A percentile compares a stretch with the other conserved stretches of the same genome.
phyloP scores from a whole-genome alignment of 2,329 filamentous ascomycete species.

The Exserohilum turcica region DNA sequence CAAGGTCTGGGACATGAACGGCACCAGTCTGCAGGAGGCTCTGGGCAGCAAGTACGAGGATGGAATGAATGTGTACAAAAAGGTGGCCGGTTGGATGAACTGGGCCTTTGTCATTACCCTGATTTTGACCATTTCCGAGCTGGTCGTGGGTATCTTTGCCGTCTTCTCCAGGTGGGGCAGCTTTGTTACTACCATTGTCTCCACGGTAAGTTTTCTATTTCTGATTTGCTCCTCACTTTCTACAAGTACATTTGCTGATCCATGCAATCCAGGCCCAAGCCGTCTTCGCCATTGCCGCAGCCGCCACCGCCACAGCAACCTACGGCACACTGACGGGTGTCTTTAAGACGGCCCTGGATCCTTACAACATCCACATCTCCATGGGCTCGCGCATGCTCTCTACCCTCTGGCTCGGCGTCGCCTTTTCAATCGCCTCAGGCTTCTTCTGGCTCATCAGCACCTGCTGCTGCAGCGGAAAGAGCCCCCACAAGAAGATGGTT shows the following conservation, averaged over 20 bases:
- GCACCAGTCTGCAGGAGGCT: constrained; percentile 54
- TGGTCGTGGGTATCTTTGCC: constrained; percentile 79
- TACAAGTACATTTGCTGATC: constrained; percentile 32
- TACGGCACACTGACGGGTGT: constrained; percentile 71
- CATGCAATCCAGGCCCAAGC: constrained; percentile 51
- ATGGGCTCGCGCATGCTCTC: constrained; percentile 74
- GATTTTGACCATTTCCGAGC: constrained; percentile 69
- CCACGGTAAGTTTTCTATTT: constrained; percentile 60
- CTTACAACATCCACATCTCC: constrained; percentile 70
- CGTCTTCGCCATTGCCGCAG: constrained; percentile 67
- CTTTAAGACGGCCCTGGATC: constrained; percentile 68
- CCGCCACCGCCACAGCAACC: constrained; percentile 75
- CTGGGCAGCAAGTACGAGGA: constrained; percentile 70
- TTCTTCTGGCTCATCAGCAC: constrained; percentile 91
- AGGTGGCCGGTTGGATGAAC: constrained; percentile 80
- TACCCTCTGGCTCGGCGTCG: constrained; percentile 78
- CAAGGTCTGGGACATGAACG: constrained; percentile 67
- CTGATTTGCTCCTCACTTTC: constrained; percentile 36
- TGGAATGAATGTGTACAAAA: constrained; percentile 74
- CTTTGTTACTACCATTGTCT: constrained; percentile 79
- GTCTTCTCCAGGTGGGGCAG: constrained; percentile 82
- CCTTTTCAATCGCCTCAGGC: constrained; percentile 73
- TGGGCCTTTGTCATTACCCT: constrained; percentile 78
- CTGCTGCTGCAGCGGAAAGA: constrained; percentile 85
- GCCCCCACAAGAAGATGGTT: constrained; percentile 52